Evolutionary conservation across 1,139 yeast species (phyloP), one percentile per base, ranked within the genome.

Genomic region (Geotrichum phurueaensis): DNA sequence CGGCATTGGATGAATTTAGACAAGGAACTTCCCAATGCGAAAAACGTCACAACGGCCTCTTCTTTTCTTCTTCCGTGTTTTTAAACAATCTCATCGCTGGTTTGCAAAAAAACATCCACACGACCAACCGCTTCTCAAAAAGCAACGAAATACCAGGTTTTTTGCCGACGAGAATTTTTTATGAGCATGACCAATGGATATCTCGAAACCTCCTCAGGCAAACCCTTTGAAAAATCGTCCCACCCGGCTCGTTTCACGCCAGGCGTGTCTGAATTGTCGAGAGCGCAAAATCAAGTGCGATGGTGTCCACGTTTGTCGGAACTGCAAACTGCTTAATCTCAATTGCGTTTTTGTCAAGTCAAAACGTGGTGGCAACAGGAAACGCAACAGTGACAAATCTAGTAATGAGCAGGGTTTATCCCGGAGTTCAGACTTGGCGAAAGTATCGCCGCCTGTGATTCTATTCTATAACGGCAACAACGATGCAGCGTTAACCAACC

Each of bases 261-360:
- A 85, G 53, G 87, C 88, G 0, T 84, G 88, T 68, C 73, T 84
- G 20, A 77, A 83, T 18, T 84, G 88, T 65, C 80, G 88, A 33
- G 86, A 83, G 64, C 83, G 83, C 73, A 84, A 84, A 67, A 78
- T 84, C 65, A 83, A 83, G 65, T 84, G 88, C 69, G 86, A 84
- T 65, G 87, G 87, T 7, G 71, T 72, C 48, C 71, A 71, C 50
- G 66, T 68, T 59, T 84, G 88, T 65, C 73, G 85, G 36, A 83
- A 83, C 66, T 84, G 87, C 67, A 73, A 74, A 60, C 67, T 76
- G n/a, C 69, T 81, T 33, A 80, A 81, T 3, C 70, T 77, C 1
- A 80, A 80, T 45, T 84, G 88, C 70, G 78, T 84, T 22, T 84
- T 83, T 71, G 86, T 84, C 23, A 82, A 81, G 63, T 79, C 84